Percentiles rank a stretch among this genome's conserved stretches.
These are phyloP conservation scores for Cladorrhinum samala DNA, from an alignment of 495 filamentous ascomycete species.

Conservation along the genomic window DNA sequence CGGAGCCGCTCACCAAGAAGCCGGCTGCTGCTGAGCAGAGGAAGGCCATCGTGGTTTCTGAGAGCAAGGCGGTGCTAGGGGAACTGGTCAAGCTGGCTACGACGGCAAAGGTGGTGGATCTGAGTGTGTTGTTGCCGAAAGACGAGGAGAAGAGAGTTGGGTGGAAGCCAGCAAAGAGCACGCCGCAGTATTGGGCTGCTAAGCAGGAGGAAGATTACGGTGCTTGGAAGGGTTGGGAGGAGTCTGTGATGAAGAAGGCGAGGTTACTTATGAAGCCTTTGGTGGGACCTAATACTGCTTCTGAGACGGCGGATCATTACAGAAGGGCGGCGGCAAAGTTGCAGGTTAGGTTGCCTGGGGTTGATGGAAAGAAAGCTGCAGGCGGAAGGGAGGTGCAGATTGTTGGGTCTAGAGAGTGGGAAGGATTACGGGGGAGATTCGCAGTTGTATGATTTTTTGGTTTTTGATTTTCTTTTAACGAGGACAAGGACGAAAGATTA, in stretches of 20 bases:
- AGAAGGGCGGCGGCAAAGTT: slow-evolving; percentile 40
- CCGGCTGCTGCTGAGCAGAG: slow-evolving; percentile 48
- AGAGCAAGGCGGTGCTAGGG: slow-evolving; percentile 63
- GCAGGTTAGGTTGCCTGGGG: slow-evolving; percentile 40
- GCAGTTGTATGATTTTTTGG: slow-evolving; percentile 2
- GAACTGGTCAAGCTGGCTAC: slow-evolving; percentile 65
- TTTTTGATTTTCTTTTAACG: too few relatives aligned
- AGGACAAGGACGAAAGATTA: neutral
- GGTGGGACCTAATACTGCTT: neutral
- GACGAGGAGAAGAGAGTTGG: slow-evolving; percentile 47
- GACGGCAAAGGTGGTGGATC: slow-evolving; percentile 52
- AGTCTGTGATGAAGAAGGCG: slow-evolving; percentile 32
- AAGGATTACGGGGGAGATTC: slow-evolving; percentile 32
- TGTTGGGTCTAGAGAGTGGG: slow-evolving; percentile 38
- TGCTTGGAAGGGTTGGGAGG: slow-evolving; percentile 38
- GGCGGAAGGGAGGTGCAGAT: slow-evolving; percentile 33
- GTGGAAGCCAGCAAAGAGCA: slow-evolving; percentile 41
- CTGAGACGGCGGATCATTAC: slow-evolving; percentile 11
- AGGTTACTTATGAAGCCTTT: slow-evolving; percentile 26
- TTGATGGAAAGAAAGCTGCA: slow-evolving; percentile 26
- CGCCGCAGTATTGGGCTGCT: slow-evolving; percentile 39
- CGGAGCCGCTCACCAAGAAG: slow-evolving; percentile 54
- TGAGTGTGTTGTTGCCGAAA: slow-evolving; percentile 43
- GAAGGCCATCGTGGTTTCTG: slow-evolving; percentile 53
- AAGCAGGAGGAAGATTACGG: slow-evolving; percentile 37